Evolutionary conservation across 305 asterid genomes (phyloP), one percentile per base, ranked within the genome.

Genomic region (Fraxinus ornus): DNA sequence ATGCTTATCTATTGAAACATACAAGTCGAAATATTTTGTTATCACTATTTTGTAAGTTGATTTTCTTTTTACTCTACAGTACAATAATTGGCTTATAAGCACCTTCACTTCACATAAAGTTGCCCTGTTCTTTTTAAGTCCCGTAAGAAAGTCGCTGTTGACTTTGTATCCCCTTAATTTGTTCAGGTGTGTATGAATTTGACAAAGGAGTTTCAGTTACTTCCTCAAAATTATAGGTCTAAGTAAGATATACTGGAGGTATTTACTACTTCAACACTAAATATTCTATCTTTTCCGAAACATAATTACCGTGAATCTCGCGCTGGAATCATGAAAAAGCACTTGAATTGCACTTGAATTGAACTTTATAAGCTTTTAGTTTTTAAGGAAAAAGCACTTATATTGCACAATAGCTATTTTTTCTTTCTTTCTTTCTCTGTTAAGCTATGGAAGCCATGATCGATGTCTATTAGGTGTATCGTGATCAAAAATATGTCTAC

Each of bases 181-280:
- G 84, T 93, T 85, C 90, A 84, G 78, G 97, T 88, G 85, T 90
- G 95, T 84, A 62, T 88, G 82, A 86, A 86, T 28, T 84, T 93
- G 85, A 91, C 94, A 8, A 86, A 90, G 86, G 97, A 92, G 74
- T 92, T 92, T 83, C 95, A 97, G 66, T 39, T 89, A 88, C 97
- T 93, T 81, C 97, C 97, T 26, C 87, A 84, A 39, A 68, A 39
- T 28, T 95, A 93, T 84, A 89, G 89, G 83, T 91, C 93, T 22
- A 93, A 93, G 86, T 92, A 92, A 87, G 94, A 93, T 88, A 90
- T 91, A 84, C 81, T 92, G 87, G 97, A 93, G 97, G 97, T 92
- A 87, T 30, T 62, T 36, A 12, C 37, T 52, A 30, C 83, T 64
- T 30, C 30, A 17, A 28, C 71, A 30, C 77, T 66, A 30, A 10